Base-by-base conservation (phyloP, 805 yeast genomes). In the Blastobotrys americana region DNA sequence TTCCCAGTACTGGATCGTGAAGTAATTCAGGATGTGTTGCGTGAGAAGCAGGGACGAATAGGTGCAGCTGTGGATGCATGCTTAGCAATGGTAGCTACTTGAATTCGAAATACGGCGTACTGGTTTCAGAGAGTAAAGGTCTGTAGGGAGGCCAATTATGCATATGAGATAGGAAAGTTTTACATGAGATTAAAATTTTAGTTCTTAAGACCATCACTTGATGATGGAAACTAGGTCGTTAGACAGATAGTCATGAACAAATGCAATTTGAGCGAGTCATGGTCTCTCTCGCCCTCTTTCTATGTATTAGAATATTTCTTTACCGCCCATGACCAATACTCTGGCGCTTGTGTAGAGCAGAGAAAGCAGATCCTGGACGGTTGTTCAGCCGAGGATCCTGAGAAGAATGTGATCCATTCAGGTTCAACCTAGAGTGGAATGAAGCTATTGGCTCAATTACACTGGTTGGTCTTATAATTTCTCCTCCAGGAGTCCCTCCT, bases 31-130 rank as follows among this genome's bases (percentile, higher is more conserved):
- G 96, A 87, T 57, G 79, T 87, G 2, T 72, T 87, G 25, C 64
- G 66, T 2, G 76, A 80, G 60, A 83, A 81, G 57, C 71, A 76
- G 49, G 82, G 82, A 25, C 69, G 80, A 41, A 69, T 84, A 4
- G 94, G 88, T 23, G 74, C 72, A 6, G 82, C 89, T 41, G 82
- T 87, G 5, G 95, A 86, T 57, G 76, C 78, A 9, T 70, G 78
- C 48, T 54, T 76, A 34, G 64, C 57, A 51, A 61, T 65, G 35
- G 39, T 49, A 25, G 8, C 31, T 13, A 25, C 31, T 8, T 25
- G 13, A n/a, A n/a, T n/a, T n/a, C n/a, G n/a, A n/a, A n/a, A n/a
- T n/a, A n/a, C n/a, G n/a, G n/a, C n/a, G n/a, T n/a, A n/a, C n/a
- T n/a, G n/a, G n/a, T n/a, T n/a, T n/a, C n/a, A n/a, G n/a, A n/a